Evolutionary conservation across 768 basidiomycete species (phyloP).

Genomic region (Trametes maxima): DNA sequence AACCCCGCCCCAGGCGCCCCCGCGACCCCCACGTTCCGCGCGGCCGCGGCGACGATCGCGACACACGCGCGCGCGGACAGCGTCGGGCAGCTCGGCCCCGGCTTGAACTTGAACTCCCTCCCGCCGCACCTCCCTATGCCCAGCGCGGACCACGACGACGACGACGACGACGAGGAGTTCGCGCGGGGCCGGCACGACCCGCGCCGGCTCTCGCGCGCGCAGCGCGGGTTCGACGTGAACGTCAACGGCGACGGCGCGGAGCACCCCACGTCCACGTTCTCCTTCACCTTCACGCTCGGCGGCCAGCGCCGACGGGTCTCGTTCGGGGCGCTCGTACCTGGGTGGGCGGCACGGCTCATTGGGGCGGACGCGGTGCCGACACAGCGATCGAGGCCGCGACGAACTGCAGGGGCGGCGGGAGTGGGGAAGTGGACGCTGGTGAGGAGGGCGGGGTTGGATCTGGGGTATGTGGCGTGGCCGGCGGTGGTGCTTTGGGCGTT

Average conservation of each 20-base stretch:
- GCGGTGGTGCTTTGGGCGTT: constrained; percentile 14
- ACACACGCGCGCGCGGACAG: not conserved
- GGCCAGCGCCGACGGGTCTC: constrained; percentile 59
- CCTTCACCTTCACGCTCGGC: constrained; percentile 58
- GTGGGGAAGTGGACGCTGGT: constrained; percentile 9
- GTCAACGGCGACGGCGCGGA: constrained; percentile 4
- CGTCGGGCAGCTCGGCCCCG: not conserved
- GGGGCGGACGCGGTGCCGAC: not conserved
- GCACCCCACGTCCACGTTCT: constrained; percentile 30
- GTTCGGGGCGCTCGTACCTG: constrained; percentile 29
- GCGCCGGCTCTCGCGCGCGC: constrained; percentile 16
- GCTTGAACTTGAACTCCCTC: constrained; percentile 5
- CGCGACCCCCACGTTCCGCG: constrained; percentile 21
- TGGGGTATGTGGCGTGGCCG: constrained; percentile 18
- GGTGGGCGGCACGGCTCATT: constrained; percentile 26
- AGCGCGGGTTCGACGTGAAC: constrained; percentile 7
- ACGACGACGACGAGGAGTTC: constrained; percentile 27
- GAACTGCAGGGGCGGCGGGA: not conserved
- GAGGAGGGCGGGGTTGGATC: constrained; percentile 11
- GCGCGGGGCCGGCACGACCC: constrained; percentile 22
- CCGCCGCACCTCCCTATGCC: not conserved
- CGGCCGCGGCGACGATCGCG: constrained; percentile 3
- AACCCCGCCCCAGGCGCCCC: not conserved
- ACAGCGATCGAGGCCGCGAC: no score
- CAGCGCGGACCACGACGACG: constrained; percentile 17